Evolutionary conservation across 164 flowering plant genomes (phyloP).

Genomic region (Dillenia turbinata): DNA sequence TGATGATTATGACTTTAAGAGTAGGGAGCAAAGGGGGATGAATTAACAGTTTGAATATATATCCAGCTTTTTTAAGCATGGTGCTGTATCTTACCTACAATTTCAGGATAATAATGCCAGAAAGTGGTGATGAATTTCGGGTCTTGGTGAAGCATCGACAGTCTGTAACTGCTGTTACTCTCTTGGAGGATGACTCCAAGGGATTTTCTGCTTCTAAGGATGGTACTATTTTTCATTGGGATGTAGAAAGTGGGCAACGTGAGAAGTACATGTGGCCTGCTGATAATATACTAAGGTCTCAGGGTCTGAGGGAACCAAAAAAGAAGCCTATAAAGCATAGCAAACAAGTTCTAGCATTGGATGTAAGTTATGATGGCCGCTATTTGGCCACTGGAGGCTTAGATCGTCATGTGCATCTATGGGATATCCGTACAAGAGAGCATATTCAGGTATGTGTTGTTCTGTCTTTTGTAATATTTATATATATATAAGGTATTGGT

Average conservation of each 20-base stretch:
- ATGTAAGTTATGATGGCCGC: slow-evolving; percentile 87
- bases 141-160: slow-evolving; percentile 65
- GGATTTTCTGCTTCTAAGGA: slow-evolving; percentile 97
- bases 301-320: slow-evolving; percentile 67
- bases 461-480: slow-evolving; percentile 2
- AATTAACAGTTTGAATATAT: no score
- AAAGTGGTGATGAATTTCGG: slow-evolving; percentile 41
- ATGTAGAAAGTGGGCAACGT: slow-evolving; percentile 68
- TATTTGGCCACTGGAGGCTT: slow-evolving; percentile 93
- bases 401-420: slow-evolving; percentile 92
- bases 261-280: slow-evolving; percentile 81
- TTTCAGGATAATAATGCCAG: slow-evolving; percentile 66
- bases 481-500: no score
- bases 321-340: slow-evolving; percentile 67
- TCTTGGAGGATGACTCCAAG: slow-evolving; percentile 68
- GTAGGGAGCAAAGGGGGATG: no score
- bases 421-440: slow-evolving; percentile 84
- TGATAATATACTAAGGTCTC: slow-evolving; percentile 56
- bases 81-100: no score
- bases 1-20: not conserved
- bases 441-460: slow-evolving; percentile 65
- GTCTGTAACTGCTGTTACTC: slow-evolving; percentile 77
- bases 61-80: no score
- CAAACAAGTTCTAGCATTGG: slow-evolving; percentile 61
- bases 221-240: slow-evolving; percentile 87